Evolutionary conservation across 2,329 filamentous ascomycete genomes (phyloP).

Genomic region (Alternaria arbusti): DNA sequence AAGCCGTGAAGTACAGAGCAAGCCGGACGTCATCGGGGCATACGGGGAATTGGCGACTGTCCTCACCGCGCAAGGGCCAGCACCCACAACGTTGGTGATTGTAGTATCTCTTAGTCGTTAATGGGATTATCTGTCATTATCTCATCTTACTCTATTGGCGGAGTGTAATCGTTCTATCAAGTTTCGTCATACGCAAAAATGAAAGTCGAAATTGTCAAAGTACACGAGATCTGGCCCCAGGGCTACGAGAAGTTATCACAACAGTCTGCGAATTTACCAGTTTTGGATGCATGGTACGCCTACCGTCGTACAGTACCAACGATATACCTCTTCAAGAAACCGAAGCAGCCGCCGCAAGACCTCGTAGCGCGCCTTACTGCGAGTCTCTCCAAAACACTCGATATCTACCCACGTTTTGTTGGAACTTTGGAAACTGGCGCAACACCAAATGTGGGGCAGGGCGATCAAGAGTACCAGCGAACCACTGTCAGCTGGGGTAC

Average conservation of each 20-base stretch:
- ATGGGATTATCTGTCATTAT: background rate
- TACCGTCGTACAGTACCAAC: background rate
- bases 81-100: background rate
- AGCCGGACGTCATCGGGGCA: background rate
- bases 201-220: background rate
- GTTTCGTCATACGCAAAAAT: background rate
- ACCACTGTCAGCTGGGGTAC: background rate
- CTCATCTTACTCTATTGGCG: background rate
- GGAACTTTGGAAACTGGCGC: background rate
- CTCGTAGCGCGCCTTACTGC: background rate
- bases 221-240: background rate
- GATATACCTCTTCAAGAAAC: background rate
- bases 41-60: background rate
- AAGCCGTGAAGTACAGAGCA: background rate
- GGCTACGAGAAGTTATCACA: background rate
- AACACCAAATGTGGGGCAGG: accelerated
- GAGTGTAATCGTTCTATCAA: background rate
- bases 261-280: background rate
- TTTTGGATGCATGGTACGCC: background rate
- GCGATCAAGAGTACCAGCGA: background rate
- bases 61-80: background rate
- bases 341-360: background rate
- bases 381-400: background rate
- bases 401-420: background rate
- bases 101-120: background rate